Percentiles rank a stretch among this genome's conserved stretches.
Evolutionary conservation across 768 basidiomycete species (phyloP).

Genomic region (Russula sp.): DNA sequence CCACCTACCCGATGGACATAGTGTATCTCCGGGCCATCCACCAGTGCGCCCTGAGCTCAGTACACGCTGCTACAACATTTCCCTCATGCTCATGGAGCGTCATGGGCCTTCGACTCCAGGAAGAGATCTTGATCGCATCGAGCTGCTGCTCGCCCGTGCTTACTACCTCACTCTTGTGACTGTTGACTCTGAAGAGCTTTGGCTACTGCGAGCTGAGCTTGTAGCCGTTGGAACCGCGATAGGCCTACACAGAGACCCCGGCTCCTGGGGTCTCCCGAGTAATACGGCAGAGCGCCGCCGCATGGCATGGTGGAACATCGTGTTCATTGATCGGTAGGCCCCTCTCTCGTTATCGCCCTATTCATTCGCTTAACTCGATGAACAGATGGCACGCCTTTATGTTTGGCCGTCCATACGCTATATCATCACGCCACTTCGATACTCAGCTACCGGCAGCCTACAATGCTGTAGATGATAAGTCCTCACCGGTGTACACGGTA

Average conservation of each 20-base stretch:
- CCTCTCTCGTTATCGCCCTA: slow-evolving; percentile 10
- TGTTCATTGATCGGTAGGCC: slow-evolving; percentile 70
- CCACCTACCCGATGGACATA: slow-evolving; percentile 22
- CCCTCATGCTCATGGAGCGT: slow-evolving; percentile 56
- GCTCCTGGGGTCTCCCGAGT: slow-evolving; percentile 63
- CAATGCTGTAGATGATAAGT: slow-evolving; percentile 56
- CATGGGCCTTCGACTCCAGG: slow-evolving; percentile 46
- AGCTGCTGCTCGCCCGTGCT: slow-evolving; percentile 60
- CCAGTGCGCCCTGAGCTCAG: slow-evolving; percentile 35
- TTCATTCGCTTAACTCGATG: slow-evolving; percentile 14
- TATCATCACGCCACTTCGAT: slow-evolving; percentile 80
- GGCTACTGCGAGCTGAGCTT: slow-evolving; percentile 68
- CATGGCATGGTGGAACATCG: slow-evolving; percentile 91
- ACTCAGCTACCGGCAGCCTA: slow-evolving; percentile 68
- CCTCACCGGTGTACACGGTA: slow-evolving; percentile 61
- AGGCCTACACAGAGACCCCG: slow-evolving; percentile 85
- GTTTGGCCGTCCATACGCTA: slow-evolving; percentile 71
- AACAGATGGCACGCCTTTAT: slow-evolving; percentile 82
- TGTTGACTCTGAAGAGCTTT: slow-evolving; percentile 75
- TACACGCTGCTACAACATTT: slow-evolving; percentile 63
- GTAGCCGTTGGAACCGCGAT: slow-evolving; percentile 72
- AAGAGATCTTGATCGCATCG: slow-evolving; percentile 71
- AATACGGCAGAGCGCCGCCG: slow-evolving; percentile 70
- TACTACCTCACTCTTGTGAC: slow-evolving; percentile 72
- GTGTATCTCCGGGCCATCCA: slow-evolving; percentile 20